Percentiles rank a stretch among this genome's conserved stretches.
Evolutionary conservation across 352 stramenopile genomes (phyloP).

Genomic region (Globisporangium nagaii): DNA sequence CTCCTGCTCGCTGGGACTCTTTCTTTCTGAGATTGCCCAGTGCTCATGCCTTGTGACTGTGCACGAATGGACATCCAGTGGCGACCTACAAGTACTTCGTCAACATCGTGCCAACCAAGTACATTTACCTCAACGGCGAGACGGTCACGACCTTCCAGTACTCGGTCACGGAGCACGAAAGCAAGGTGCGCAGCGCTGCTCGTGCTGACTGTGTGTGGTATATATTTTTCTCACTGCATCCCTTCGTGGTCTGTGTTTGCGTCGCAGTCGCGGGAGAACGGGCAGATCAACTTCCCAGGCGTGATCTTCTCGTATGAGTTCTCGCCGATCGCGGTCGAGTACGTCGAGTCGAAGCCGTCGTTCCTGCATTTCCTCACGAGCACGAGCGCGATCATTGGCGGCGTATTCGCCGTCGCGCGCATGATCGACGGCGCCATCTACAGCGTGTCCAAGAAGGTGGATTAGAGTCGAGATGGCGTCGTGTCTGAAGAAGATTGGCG

Average conservation of each 20-base stretch:
- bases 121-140: conserved; percentile 72
- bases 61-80: conserved; percentile 26
- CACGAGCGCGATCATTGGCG: conserved; percentile 82
- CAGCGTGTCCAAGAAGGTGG: conserved; percentile 86
- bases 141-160: conserved; percentile 82
- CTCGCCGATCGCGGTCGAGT: conserved; percentile 85
- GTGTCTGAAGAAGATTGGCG: neutral
- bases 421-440: conserved; percentile 87
- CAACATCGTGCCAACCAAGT: conserved; percentile 79
- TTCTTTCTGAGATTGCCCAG: neutral
- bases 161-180: conserved; percentile 82
- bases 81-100: conserved; percentile 89
- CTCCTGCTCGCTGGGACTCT: neutral
- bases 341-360: conserved; percentile 80
- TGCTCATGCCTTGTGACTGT: too few species aligned
- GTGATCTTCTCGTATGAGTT: conserved; percentile 89
- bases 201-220: too few species aligned
- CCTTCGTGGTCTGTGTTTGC: too few species aligned
- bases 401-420: conserved; percentile 80
- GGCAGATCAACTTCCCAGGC: conserved; percentile 67
- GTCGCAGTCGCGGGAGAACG: conserved; percentile 27
- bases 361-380: conserved; percentile 85
- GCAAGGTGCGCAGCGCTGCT: conserved; percentile 15
- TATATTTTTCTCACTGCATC: too few species aligned
- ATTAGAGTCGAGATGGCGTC: conserved; percentile 32